These are phyloP conservation scores for Oenanthe sinensis DNA, from an alignment of 129 eudicot genomes.

Conservation along the genomic window DNA sequence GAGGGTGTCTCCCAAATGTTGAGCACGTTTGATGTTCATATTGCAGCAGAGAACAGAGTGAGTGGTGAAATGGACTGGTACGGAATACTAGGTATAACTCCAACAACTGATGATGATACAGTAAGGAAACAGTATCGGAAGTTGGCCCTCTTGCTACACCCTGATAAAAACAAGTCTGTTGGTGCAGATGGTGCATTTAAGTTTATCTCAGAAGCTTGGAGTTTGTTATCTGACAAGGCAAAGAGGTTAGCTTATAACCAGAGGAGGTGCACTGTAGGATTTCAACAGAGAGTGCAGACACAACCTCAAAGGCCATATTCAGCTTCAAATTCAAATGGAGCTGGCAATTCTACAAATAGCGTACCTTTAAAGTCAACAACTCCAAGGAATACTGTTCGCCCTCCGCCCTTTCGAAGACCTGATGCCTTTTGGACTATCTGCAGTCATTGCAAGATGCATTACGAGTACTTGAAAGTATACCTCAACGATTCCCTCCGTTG, in stretches of 20 bases:
- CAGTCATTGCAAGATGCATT: constrained; percentile 82
- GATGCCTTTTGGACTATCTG: constrained; percentile 93
- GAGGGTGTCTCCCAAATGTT: constrained; percentile 59
- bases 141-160: constrained; percentile 58
- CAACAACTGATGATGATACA: constrained; percentile 56
- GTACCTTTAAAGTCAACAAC: constrained; percentile 29
- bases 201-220: constrained; percentile 63
- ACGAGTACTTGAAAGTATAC: constrained; percentile 65
- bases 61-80: constrained; percentile 83
- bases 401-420: constrained; percentile 32
- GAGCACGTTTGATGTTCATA: constrained; percentile 42
- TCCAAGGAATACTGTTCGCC: constrained; percentile 20
- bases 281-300: constrained; percentile 35
- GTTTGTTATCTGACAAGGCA: constrained; percentile 55
- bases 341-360: constrained; percentile 22
- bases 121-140: constrained; percentile 47
- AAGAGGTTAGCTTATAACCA: constrained; percentile 67
- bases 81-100: constrained; percentile 55
- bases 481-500: constrained; percentile 63
- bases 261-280: constrained; percentile 33
- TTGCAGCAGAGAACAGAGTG: constrained; percentile 58
- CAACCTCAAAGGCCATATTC: constrained; percentile 38
- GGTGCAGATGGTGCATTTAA: constrained; percentile 86
- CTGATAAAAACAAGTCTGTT: constrained; percentile 66
- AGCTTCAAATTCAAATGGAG: constrained; percentile 42